Conservation (phyloP, 805 yeast genomes). For the Tetrapisispora taiwanensis region DNA sequence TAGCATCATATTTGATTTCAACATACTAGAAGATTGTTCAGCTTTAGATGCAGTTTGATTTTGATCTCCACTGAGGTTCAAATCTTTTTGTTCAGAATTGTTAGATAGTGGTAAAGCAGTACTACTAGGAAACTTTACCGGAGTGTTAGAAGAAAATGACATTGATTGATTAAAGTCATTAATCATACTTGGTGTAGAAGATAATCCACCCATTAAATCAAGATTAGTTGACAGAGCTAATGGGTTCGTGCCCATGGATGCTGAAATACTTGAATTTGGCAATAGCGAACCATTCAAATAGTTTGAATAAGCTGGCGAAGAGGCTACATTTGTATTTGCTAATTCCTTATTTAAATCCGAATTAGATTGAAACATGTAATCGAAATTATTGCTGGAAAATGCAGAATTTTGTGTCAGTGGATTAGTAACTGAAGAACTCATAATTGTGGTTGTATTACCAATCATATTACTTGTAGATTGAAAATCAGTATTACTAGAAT, state of each 20-base stretch:
- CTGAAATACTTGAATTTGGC: neutral
- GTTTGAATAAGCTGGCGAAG: neutral
- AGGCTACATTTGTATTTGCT: neutral
- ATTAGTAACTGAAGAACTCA: constrained; percentile 4
- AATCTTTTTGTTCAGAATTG: neutral
- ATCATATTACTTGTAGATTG: neutral
- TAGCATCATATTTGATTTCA: neutral
- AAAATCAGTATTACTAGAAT: neutral
- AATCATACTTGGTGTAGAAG: neutral
- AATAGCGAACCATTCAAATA: constrained; percentile 1
- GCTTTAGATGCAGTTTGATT: neutral
- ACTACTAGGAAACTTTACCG: neutral
- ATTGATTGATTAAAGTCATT: neutral
- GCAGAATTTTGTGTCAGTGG: neutral
- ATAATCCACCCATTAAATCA: constrained; percentile 2
- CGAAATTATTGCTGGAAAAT: neutral
- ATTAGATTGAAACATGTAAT: neutral
- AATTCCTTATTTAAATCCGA: neutral
- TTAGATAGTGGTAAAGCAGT: neutral
- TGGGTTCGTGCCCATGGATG: neutral
- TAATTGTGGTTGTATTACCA: constrained; percentile 3
- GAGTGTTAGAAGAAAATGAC: neutral
- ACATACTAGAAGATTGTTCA: neutral
- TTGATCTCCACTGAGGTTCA: neutral
- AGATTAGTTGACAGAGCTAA: constrained; percentile 1